Evolutionary conservation across 352 stramenopile genomes (phyloP), one percentile per base, ranked within the genome.

Genomic region (Phytopythium boreale): DNA sequence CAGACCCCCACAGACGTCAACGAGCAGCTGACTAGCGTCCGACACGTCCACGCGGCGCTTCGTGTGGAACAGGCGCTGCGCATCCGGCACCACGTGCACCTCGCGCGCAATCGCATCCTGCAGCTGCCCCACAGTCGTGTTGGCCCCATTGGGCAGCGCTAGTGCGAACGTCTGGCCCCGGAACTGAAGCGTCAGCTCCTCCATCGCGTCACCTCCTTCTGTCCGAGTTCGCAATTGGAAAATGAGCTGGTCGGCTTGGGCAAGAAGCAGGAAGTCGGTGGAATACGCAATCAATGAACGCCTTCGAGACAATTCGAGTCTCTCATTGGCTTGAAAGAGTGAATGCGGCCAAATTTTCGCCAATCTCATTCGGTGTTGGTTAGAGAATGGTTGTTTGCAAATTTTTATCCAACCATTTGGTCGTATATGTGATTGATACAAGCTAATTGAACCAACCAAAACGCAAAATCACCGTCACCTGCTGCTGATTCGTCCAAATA

Each of bases 31-130:
- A 5, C 22, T 52, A 26, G 36, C 11, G 58, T 75, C 60, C 29
- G 63, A 72, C 51, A 66, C 71, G 53, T 88, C 70, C 17, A 92
- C 49, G 36, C 79, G 75, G 14, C 72, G 76, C 50, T 77, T 81
- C 50, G 77, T 71, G 62, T 87, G 71, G 66, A 92, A 88, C 34
- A 87, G 67, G 41, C 83, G 74, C 68, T 90, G 83, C 5, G 71
- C 70, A 6, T 90, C 83, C 15, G 14, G 44, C 4, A 71, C 47
- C 0, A 89, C 68, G 27, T 36, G 27, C 27, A 81, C 57, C 27
- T 69, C 46, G 10, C 41, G 24, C 46, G 71, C 66, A 14, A 92
- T 63, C 24, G 77, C 26, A 4, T 62, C 46, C 55, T 88, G 83
- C 17, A 87, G 47, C 41, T 85, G 58, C 19, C 29, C 69, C 14